Evolutionary conservation across 192 early-diverging fungal species (phyloP).

Genomic region (Linnemannia schmuckeri): DNA sequence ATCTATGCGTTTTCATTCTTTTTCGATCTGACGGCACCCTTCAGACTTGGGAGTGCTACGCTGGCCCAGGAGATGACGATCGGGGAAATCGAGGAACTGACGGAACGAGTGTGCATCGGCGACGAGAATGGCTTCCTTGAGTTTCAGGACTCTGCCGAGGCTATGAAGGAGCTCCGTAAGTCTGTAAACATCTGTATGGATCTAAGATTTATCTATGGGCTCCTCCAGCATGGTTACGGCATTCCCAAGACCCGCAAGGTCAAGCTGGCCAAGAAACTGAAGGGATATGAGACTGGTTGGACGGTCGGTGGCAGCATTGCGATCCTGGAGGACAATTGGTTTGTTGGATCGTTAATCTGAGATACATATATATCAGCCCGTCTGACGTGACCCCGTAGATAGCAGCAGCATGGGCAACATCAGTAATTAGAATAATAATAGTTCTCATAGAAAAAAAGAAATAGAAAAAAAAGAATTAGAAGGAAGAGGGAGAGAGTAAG

Average conservation of each 20-base stretch:
- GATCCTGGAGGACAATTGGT: constrained; percentile 73
- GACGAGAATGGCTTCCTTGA: constrained; percentile 59
- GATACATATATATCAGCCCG: not conserved
- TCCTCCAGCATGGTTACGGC: constrained; percentile 89
- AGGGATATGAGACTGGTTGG: constrained; percentile 97
- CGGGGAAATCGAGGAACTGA: constrained; percentile 73
- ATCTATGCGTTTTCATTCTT: constrained; percentile 98
- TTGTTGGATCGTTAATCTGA: not conserved
- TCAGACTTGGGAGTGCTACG: constrained; percentile 65
- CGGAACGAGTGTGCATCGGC: constrained; percentile 77
- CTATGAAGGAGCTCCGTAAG: constrained; percentile 63
- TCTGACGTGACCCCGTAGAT: not conserved
- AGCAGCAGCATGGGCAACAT: not conserved
- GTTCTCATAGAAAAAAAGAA: not conserved
- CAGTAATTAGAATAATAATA: not conserved
- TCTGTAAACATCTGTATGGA: constrained; percentile 92
- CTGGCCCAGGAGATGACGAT: constrained; percentile 78
- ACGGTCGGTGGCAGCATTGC: constrained; percentile 93
- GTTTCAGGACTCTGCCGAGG: constrained; percentile 58
- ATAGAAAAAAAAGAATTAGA: not conserved
- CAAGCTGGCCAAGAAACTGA: constrained; percentile 93
- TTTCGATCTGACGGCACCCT: constrained; percentile 87
- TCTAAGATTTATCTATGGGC: constrained; percentile 86
- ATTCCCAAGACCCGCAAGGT: constrained; percentile 78
- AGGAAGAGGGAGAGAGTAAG: not conserved